Percentiles rank a stretch among this genome's conserved stretches.
These are phyloP conservation scores for Chalaropsis thielavioides DNA, from an alignment of 2,329 filamentous ascomycete species.

Conservation along the genomic window DNA sequence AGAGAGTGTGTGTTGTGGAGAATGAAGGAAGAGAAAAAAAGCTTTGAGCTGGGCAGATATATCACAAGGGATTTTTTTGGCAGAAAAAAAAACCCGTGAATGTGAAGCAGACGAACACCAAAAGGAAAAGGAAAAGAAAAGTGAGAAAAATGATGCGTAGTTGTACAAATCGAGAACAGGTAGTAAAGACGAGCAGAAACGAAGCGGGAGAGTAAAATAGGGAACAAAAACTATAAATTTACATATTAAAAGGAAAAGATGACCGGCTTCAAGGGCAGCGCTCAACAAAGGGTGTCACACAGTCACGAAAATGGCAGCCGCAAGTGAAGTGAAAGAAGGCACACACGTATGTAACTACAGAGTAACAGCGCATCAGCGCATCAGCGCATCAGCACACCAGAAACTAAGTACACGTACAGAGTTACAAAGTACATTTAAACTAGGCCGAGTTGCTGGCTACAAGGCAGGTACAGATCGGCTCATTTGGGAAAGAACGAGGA, in stretches of 20 bases:
- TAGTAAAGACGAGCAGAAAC: neutral
- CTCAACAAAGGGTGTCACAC: neutral
- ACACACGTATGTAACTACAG: neutral
- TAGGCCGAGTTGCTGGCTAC: neutral
- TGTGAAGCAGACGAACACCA: neutral
- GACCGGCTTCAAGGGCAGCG: neutral
- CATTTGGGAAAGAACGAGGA: neutral
- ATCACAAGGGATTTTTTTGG: slow-evolving; percentile 6
- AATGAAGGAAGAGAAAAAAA: slow-evolving; percentile 7
- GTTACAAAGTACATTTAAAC: neutral
- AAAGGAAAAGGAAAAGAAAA: neutral
- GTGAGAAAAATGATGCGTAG: neutral
- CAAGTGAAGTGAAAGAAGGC: neutral
- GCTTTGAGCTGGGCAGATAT: slow-evolving; percentile 4
- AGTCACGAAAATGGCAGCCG: neutral
- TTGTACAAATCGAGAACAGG: neutral
- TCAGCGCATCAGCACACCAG: neutral
- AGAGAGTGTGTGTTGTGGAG: slow-evolving; percentile 7
- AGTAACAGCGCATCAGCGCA: neutral
- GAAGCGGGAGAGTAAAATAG: neutral
- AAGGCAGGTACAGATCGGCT: neutral
- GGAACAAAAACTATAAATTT: neutral
- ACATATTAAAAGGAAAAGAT: neutral
- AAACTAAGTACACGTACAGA: neutral
- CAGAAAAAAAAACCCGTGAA: neutral